Evolutionary conservation across 164 flowering plant species (phyloP), one percentile per base, ranked within the genome.

Genomic region (Houttuynia cordata): DNA sequence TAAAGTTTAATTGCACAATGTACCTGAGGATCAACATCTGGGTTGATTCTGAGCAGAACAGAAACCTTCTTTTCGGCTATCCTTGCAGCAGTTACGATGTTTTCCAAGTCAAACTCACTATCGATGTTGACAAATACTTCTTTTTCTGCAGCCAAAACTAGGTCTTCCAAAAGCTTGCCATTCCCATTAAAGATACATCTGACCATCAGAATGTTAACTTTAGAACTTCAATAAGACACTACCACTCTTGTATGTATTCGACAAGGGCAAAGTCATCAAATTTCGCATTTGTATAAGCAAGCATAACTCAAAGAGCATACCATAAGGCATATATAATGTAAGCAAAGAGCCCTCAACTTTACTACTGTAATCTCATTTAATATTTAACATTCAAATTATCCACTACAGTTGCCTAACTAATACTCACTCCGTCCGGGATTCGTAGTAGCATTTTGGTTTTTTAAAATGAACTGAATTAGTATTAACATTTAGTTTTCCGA

Each of bases 1-100:
- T n/a, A n/a, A n/a, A 55, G 1, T 55, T 20, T 55, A 1, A 55
- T n/a, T 45, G 10, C 10, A 53, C 56, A 62, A 0, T 20, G 61
- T 69, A 88, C 99, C 90, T 94, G 97, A 69, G 96, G 97, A 68
- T 94, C 99, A 25, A 94, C 99, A 79, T 88, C 99, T 0, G 99
- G 99, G 67, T 94, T 94, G 70, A 94, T 94, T 23, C 97, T 84
- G 60, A 91, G 92, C 30, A 91, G 77, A 54, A 94, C 87, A 63
- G 86, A 83, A 53, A 87, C 89, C 73, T 70, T 84, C 71, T 80
- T 86, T 57, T 88, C 91, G 50, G 85, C 75, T 60, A 85, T 78
- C 70, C 85, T 83, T 20, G 99, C 77, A 58, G 97, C 99, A 58
- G 74, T 64, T 45, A 94, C 83, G 63, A 94, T 91, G 63, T 94